phyloP scores from a whole-genome alignment of 1,139 yeast species.

The Debaryomyces sp. region DNA sequence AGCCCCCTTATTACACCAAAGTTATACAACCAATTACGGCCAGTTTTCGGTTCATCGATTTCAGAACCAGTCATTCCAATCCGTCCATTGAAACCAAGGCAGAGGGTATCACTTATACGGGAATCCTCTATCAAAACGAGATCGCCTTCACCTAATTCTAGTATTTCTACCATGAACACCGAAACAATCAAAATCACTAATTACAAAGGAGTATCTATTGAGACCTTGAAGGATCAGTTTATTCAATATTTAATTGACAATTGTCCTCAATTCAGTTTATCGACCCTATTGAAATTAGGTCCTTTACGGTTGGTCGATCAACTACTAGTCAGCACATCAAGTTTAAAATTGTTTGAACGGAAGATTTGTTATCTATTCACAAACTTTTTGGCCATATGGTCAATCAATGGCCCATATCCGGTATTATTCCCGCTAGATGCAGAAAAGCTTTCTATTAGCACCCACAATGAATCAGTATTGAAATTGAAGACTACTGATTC shows the following conservation, averaged over 20 bases:
- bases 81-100: not conserved
- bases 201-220: constrained; percentile 25
- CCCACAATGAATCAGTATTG: constrained; percentile 23
- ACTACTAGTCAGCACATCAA: constrained; percentile 22
- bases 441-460: constrained; percentile 13
- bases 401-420: constrained; percentile 6
- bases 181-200: constrained; percentile 19
- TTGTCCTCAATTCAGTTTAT: constrained; percentile 26
- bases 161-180: constrained; percentile 21
- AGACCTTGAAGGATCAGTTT: constrained; percentile 30
- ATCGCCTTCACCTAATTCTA: constrained; percentile 24
- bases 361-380: constrained; percentile 37
- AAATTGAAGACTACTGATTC: constrained; percentile 12
- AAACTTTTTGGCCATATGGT: constrained; percentile 33
- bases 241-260: constrained; percentile 30
- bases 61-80: not conserved
- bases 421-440: constrained; percentile 17
- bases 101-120: not conserved
- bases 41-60: not conserved
- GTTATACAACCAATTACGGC: not conserved
- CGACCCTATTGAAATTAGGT: constrained; percentile 35
- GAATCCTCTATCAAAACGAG: constrained; percentile 11
- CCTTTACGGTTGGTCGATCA: constrained; percentile 41
- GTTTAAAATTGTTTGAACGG: constrained; percentile 12
- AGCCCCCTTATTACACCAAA: not conserved